Percentiles rank a stretch among this genome's conserved stretches.
Conservation (phyloP, 2,329 filamentous ascomycete genomes). For the Trichoderma koningii region DNA sequence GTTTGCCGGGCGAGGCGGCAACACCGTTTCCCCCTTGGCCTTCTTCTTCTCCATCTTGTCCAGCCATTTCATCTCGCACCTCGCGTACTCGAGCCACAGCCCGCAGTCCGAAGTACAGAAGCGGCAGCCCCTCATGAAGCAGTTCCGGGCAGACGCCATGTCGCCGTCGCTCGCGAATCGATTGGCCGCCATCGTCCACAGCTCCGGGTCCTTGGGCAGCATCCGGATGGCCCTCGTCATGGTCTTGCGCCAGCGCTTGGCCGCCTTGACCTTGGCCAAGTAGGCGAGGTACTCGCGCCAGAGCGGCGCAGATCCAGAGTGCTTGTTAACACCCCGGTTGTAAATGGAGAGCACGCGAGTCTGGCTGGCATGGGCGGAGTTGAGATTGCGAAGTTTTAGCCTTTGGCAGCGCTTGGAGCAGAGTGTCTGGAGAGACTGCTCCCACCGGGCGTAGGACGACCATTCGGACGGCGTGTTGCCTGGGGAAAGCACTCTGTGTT, state of each 20-base stretch:
- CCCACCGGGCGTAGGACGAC: slow-evolving; percentile 77
- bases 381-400: slow-evolving; percentile 69
- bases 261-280: slow-evolving; percentile 66
- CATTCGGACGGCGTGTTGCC: slow-evolving; percentile 78
- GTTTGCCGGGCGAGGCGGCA: slow-evolving; percentile 49
- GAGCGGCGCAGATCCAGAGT: slow-evolving; percentile 75
- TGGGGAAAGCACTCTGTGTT: slow-evolving; percentile 84
- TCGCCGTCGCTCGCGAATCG: slow-evolving; percentile 78
- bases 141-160: slow-evolving; percentile 80
- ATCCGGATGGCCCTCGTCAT: slow-evolving; percentile 74
- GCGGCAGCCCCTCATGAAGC: slow-evolving; percentile 83
- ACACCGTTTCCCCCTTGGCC: slow-evolving; percentile 48
- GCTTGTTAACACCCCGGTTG: slow-evolving; percentile 80
- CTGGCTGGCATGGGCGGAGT: slow-evolving; percentile 71
- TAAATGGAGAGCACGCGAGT: slow-evolving; percentile 86
- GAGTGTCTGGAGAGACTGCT: slow-evolving; percentile 70
- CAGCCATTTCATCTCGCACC: slow-evolving; percentile 90
- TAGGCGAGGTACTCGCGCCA: slow-evolving; percentile 93
- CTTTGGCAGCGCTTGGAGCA: slow-evolving; percentile 81
- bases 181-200: slow-evolving; percentile 86
- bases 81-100: slow-evolving; percentile 88
- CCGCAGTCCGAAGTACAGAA: slow-evolving; percentile 77
- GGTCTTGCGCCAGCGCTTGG: slow-evolving; percentile 65
- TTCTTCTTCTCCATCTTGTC: slow-evolving; percentile 75
- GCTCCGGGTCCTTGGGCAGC: slow-evolving; percentile 77